Conservation (phyloP, 192 early-diverging fungal species). For the Kickxella alabastrina region DNA sequence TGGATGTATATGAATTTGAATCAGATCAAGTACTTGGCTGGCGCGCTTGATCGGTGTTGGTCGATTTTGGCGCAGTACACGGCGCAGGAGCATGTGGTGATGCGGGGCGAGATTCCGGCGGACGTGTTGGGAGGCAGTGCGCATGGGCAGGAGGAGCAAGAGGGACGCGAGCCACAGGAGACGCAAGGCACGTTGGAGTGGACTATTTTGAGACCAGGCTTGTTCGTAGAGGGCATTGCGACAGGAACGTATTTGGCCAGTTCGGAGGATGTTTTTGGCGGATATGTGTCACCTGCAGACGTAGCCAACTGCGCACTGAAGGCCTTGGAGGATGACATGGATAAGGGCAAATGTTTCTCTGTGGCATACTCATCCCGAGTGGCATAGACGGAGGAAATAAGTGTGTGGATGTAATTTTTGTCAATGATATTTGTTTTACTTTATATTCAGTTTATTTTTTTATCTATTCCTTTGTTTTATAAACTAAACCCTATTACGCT, state of each 20-base stretch:
- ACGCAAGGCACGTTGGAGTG: conserved; percentile 3
- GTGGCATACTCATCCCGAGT: conserved; percentile 39
- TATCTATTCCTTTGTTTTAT: too few species aligned
- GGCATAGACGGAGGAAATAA: too few species aligned
- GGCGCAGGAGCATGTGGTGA: conserved; percentile 23
- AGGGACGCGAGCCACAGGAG: too few species aligned
- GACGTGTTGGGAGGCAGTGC: not conserved
- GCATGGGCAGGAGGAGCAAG: not conserved
- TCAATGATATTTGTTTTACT: too few species aligned
- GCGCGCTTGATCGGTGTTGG: conserved; percentile 19
- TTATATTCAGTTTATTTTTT: too few species aligned
- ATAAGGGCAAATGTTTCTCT: conserved; percentile 27
- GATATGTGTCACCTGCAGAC: conserved; percentile 21
- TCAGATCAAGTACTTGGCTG: conserved; percentile 14
- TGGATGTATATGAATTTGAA: conserved; percentile 26
- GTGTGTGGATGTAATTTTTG: too few species aligned
- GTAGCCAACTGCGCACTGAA: conserved; percentile 37
- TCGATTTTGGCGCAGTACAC: conserved; percentile 32
- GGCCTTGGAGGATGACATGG: conserved; percentile 38
- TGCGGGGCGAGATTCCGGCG: conserved; percentile 6
- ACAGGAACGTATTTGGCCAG: conserved; percentile 40
- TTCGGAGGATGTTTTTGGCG: conserved; percentile 34
- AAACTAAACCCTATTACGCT: too few species aligned
- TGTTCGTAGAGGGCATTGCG: conserved; percentile 8
- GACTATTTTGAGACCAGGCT: conserved; percentile 30